Conservation (phyloP, 352 stramenopile genomes). For the Globisporangium barbulae region DNA sequence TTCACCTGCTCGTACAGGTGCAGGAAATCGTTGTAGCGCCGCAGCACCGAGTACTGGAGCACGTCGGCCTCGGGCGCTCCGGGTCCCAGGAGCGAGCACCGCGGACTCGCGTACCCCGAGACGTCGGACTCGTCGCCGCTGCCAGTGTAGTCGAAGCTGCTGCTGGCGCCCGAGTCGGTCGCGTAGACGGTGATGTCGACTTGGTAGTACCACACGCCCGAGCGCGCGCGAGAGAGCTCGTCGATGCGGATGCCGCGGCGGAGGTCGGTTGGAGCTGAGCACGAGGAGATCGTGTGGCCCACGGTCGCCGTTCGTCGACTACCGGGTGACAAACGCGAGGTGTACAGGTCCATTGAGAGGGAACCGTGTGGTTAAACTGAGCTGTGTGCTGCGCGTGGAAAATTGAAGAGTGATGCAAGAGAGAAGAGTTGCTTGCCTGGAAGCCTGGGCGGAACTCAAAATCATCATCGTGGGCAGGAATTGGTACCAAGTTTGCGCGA, state of each 20-base stretch:
- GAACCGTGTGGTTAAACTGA: not conserved
- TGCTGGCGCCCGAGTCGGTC: conserved; percentile 3
- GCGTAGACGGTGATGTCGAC: conserved; percentile 47
- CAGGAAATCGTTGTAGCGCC: conserved; percentile 67
- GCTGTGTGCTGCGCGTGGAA: not conserved
- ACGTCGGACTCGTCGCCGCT: conserved; percentile 21
- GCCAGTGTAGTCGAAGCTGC: conserved; percentile 8
- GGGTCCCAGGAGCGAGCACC: not conserved
- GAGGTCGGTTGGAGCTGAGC: not conserved
- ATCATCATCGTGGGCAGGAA: not conserved
- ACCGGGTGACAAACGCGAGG: not conserved
- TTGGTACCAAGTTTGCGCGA: no score
- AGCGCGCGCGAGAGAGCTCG: conserved; percentile 41
- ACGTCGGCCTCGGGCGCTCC: conserved; percentile 16
- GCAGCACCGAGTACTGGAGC: conserved; percentile 57
- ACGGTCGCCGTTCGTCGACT: not conserved
- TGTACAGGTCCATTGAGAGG: not conserved
- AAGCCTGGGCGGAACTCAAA: not conserved
- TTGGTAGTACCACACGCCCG: conserved; percentile 69
- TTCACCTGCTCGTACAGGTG: conserved; percentile 49
- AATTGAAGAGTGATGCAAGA: not conserved
- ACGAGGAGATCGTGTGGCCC: not conserved
- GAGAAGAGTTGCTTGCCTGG: conserved; percentile 2
- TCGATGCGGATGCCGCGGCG: conserved; percentile 31
- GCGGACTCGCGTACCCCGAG: conserved; percentile 9